A percentile compares a stretch with the other conserved stretches of the same genome.
Evolutionary conservation across 2,329 filamentous ascomycete species (phyloP).

Genomic region (Balansia obtecta): DNA sequence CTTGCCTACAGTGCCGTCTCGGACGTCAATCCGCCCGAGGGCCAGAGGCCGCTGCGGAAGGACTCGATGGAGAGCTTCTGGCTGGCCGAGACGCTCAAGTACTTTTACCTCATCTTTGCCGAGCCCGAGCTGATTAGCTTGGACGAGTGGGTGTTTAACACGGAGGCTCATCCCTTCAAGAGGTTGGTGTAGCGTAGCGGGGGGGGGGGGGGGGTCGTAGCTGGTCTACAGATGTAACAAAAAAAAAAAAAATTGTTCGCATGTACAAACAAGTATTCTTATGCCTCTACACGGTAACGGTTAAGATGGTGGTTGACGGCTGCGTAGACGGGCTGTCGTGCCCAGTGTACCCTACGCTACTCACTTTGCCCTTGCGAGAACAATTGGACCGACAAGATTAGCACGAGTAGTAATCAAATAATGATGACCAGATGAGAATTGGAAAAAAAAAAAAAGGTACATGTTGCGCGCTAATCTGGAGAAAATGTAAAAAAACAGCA

Average conservation of each 20-base stretch:
- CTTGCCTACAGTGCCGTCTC: slow-evolving; percentile 36
- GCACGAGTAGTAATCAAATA: too few species aligned
- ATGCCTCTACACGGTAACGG: too few species aligned
- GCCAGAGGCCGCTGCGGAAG: slow-evolving; percentile 21
- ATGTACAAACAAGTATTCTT: background rate
- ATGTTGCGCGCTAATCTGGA: too few species aligned
- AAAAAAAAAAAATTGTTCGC: background rate
- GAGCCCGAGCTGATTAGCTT: slow-evolving; percentile 49
- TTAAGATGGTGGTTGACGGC: too few species aligned
- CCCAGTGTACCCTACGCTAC: too few species aligned
- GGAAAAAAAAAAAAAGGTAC: too few species aligned
- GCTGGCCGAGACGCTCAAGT: slow-evolving; percentile 63
- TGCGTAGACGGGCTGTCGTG: too few species aligned
- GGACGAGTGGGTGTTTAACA: slow-evolving; percentile 55
- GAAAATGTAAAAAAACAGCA: too few species aligned
- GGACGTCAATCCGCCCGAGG: slow-evolving; percentile 20
- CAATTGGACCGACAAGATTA: too few species aligned
- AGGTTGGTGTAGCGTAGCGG: slow-evolving; percentile 8
- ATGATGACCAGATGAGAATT: too few species aligned
- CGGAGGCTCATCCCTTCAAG: slow-evolving; percentile 36
- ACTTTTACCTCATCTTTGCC: slow-evolving; percentile 62
- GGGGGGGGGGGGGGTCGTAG: background rate
- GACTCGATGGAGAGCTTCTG: slow-evolving; percentile 62
- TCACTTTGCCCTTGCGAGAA: too few species aligned
- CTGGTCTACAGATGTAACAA: background rate